phyloP scores from a whole-genome alignment of 2,329 filamentous ascomycete species.

The Westerdykella sp. region DNA sequence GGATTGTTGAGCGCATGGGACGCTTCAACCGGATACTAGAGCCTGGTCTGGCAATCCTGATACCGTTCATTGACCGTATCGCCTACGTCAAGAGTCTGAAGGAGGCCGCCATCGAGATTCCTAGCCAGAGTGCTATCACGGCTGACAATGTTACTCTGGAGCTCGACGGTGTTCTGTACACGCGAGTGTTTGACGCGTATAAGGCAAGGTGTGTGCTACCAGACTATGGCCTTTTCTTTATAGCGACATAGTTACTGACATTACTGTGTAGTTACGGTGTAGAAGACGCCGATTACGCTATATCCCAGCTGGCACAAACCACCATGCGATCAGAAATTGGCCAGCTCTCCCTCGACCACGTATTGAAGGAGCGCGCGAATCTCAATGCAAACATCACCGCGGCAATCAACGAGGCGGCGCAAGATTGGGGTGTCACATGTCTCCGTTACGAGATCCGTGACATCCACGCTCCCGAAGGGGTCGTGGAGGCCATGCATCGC shows the following conservation, averaged over 20 bases:
- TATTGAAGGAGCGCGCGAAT: slow-evolving; percentile 91
- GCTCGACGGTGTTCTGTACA: slow-evolving; percentile 92
- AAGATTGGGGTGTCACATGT: slow-evolving; percentile 94
- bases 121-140: slow-evolving; percentile 94
- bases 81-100: slow-evolving; percentile 97
- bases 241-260: slow-evolving; percentile 10
- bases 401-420: slow-evolving; percentile 95
- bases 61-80: slow-evolving; percentile 90
- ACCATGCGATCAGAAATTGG: slow-evolving; percentile 99
- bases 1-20: slow-evolving; percentile 99
- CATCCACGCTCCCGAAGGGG: slow-evolving; percentile 88
- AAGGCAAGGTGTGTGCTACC: slow-evolving; percentile 69
- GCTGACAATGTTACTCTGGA: slow-evolving; percentile 97
- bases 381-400: slow-evolving; percentile 98
- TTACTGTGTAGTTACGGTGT: slow-evolving; percentile 71
- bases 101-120: slow-evolving; percentile 93
- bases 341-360: slow-evolving; percentile 91
- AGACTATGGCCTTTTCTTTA: neutral
- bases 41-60: slow-evolving; percentile 80
- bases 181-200: slow-evolving; percentile 93
- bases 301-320: slow-evolving; percentile 94
- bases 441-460: slow-evolving; percentile 97
- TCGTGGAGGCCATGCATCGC: slow-evolving; percentile 96
- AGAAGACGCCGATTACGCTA: slow-evolving; percentile 97
- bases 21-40: slow-evolving; percentile 91